Conservation (phyloP, 2,329 filamentous ascomycete genomes). For the Penicillium freii region DNA sequence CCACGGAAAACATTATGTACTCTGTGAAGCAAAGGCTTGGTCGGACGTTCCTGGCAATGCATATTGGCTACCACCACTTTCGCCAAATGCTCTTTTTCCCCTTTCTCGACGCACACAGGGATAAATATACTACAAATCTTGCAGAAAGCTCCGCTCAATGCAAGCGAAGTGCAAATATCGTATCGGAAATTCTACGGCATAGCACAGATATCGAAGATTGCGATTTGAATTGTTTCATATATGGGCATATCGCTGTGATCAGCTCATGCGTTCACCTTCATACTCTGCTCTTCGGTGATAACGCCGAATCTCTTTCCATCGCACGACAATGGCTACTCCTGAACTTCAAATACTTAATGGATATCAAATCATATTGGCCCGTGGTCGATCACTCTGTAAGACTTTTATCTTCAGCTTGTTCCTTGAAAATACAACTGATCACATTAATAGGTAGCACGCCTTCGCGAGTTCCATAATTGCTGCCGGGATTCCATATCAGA, state of each 20-base stretch:
- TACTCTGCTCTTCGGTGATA: conserved; percentile 19
- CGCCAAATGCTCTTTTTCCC: conserved; percentile 26
- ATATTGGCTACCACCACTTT: conserved; percentile 24
- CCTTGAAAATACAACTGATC: too few species aligned
- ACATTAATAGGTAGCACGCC: too few species aligned
- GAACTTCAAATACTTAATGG: conserved; percentile 26
- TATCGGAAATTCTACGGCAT: conserved; percentile 20
- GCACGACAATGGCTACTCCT: conserved; percentile 17
- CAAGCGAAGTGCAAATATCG: conserved; percentile 16
- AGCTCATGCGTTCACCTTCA: conserved; percentile 26
- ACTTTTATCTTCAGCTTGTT: neutral
- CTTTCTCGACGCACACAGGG: conserved; percentile 16
- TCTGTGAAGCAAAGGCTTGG: conserved; percentile 17
- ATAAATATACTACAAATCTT: neutral
- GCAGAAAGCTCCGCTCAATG: conserved; percentile 11
- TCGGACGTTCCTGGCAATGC: conserved; percentile 24
- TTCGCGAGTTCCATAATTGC: too few species aligned
- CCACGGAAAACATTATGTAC: conserved; percentile 13
- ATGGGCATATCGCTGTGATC: conserved; percentile 21
- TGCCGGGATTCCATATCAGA: too few species aligned
- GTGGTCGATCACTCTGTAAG: conserved; percentile 20
- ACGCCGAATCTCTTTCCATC: conserved; percentile 9
- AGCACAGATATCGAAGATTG: conserved; percentile 16
- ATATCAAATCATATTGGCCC: conserved; percentile 21
- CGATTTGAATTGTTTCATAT: conserved; percentile 23